Conservation (phyloP, 306 rosid species). For the Vigna reflexopilosa region DNA sequence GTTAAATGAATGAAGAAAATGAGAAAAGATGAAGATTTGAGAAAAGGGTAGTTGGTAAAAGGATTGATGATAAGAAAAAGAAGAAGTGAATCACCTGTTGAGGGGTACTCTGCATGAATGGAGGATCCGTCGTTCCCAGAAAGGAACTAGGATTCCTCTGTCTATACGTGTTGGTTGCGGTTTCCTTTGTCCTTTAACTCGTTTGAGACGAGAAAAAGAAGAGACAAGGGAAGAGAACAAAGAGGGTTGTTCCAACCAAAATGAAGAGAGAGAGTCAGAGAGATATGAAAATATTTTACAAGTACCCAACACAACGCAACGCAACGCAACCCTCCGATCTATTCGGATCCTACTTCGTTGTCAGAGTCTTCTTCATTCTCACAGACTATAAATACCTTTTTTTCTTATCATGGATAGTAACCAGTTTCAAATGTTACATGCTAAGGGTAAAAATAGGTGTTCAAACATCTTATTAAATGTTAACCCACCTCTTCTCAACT, state of each 20-base stretch:
- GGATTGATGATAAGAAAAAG: not conserved
- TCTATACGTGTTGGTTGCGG: not conserved
- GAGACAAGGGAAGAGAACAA: not conserved
- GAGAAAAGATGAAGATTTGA: too few species aligned
- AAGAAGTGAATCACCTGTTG: conserved; percentile 37
- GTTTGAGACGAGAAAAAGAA: not conserved
- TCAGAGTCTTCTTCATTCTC: conserved; percentile 34
- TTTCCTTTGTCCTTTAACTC: conserved; percentile 13
- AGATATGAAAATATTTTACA: conserved; percentile 23
- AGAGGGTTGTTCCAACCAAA: not conserved
- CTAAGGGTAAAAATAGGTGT: not conserved
- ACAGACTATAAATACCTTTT: conserved; percentile 21
- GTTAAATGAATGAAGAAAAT: not conserved
- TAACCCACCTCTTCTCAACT: not conserved
- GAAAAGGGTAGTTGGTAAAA: not conserved
- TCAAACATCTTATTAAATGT: not conserved
- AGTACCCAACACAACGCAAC: conserved; percentile 29
- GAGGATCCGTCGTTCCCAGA: conserved; percentile 67
- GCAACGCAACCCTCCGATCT: conserved; percentile 39
- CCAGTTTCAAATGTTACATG: not conserved
- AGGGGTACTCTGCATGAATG: conserved; percentile 29
- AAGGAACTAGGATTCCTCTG: conserved; percentile 72
- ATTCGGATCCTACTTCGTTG: conserved; percentile 63
- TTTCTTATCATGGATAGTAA: not conserved
- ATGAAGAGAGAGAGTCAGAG: conserved; percentile 32